These are phyloP conservation scores for Podospora sp. DNA, from an alignment of 495 filamentous ascomycete species.

Conservation along the genomic window DNA sequence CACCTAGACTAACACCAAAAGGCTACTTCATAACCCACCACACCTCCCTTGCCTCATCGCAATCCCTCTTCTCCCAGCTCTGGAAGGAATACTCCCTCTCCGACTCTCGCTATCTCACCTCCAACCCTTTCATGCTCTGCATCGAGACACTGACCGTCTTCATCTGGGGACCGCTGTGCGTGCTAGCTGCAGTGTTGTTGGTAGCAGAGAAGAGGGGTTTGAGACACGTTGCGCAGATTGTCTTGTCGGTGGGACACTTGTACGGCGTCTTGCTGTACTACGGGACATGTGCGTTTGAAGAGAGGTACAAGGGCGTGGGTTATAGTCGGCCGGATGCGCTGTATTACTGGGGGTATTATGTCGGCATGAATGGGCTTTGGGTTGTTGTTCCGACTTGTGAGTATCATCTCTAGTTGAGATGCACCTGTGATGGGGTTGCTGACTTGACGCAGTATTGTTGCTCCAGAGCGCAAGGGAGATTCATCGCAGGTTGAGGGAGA, in stretches of 20 bases:
- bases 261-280: constrained; percentile 89
- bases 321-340: constrained; percentile 76
- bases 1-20: constrained; percentile 18
- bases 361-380: constrained; percentile 86
- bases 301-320: constrained; percentile 55
- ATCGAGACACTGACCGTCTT: constrained; percentile 84
- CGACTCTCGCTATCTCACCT: constrained; percentile 80
- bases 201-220: constrained; percentile 51
- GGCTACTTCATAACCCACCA: constrained; percentile 79
- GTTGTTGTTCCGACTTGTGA: constrained; percentile 66
- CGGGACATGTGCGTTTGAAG: constrained; percentile 73
- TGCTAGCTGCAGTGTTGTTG: constrained; percentile 64
- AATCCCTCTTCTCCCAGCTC: constrained; percentile 68
- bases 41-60: constrained; percentile 42
- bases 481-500: not conserved
- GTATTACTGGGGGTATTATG: constrained; percentile 90
- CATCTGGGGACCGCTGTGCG: constrained; percentile 81
- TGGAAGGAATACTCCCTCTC: constrained; percentile 90
- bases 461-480: not conserved
- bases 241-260: constrained; percentile 77
- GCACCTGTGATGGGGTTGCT: not conserved
- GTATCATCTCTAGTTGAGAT: constrained; percentile 19
- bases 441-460: not conserved
- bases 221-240: constrained; percentile 70
- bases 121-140: constrained; percentile 78